Conservation (phyloP, 1,139 yeast genomes). For the Lipomyces yarrowii region DNA sequence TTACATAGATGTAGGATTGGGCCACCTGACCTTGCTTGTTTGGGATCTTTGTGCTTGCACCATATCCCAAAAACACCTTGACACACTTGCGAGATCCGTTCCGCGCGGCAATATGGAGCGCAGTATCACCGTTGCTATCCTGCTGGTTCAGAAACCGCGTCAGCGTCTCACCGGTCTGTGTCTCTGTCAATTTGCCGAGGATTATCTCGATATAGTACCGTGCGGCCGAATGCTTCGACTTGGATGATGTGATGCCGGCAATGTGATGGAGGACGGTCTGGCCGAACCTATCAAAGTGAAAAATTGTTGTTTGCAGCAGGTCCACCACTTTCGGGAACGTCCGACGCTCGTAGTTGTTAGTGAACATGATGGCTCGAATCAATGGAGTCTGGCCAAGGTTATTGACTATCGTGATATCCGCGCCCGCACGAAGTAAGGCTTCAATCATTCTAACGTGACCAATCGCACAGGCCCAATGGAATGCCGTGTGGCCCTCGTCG, state of each 20-base stretch:
- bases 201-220: slow-evolving; percentile 79
- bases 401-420: slow-evolving; percentile 75
- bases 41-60: slow-evolving; percentile 69
- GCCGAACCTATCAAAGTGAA: slow-evolving; percentile 63
- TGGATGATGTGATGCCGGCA: slow-evolving; percentile 59
- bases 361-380: slow-evolving; percentile 80
- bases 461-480: slow-evolving; percentile 97
- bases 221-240: slow-evolving; percentile 71
- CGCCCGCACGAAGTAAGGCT: slow-evolving; percentile 68
- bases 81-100: slow-evolving; percentile 75
- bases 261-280: slow-evolving; percentile 86
- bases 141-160: slow-evolving; percentile 68
- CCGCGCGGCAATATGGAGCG: slow-evolving; percentile 78
- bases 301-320: slow-evolving; percentile 63
- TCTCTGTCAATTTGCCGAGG: slow-evolving; percentile 69
- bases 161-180: slow-evolving; percentile 54
- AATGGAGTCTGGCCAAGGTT: slow-evolving; percentile 80
- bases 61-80: slow-evolving; percentile 69
- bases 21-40: slow-evolving; percentile 75
- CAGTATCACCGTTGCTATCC: slow-evolving; percentile 85
- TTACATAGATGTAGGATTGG: slow-evolving; percentile 63
- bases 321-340: slow-evolving; percentile 74
- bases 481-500: slow-evolving; percentile 93
- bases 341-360: slow-evolving; percentile 79
- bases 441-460: slow-evolving; percentile 77